phyloP scores from a whole-genome alignment of 163 green algal genomes.

The Trebouxiophyceae sp. region DNA sequence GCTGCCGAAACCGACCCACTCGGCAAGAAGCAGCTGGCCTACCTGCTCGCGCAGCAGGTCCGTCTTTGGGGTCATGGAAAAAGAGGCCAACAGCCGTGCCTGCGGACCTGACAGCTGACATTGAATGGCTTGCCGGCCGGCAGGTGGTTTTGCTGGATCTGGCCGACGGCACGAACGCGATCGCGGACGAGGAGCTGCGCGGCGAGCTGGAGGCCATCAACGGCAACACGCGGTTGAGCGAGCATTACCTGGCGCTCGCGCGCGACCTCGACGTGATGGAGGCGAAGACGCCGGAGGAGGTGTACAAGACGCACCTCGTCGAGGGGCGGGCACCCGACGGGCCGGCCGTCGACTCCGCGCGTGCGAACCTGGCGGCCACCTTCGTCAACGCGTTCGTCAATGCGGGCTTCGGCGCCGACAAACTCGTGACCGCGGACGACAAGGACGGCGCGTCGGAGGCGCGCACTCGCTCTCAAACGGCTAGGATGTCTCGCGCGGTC shows the following conservation, averaged over 20 bases:
- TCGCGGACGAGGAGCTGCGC: slow-evolving; percentile 70
- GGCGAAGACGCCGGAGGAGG: slow-evolving; percentile 86
- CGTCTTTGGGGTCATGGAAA: too few relatives aligned
- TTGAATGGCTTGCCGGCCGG: neutral
- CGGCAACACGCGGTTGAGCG: slow-evolving; percentile 58
- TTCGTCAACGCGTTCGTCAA: slow-evolving; percentile 99
- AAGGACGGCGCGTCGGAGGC: neutral
- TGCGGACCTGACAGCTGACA: too few relatives aligned
- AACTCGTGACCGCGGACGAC: slow-evolving; percentile 42
- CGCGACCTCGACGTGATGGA: slow-evolving; percentile 98
- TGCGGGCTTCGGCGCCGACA: slow-evolving; percentile 86
- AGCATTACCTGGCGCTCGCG: slow-evolving; percentile 84
- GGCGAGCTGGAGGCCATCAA: slow-evolving; percentile 51
- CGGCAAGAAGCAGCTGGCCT: slow-evolving; percentile 85
- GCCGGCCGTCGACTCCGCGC: slow-evolving; percentile 76
- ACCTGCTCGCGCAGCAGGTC: slow-evolving; percentile 78
- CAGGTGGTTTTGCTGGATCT: slow-evolving; percentile 32
- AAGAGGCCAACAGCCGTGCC: too few relatives aligned
- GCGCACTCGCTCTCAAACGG: neutral
- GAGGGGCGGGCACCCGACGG: slow-evolving; percentile 43
- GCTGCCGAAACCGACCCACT: slow-evolving; percentile 44
- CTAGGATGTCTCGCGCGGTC: too few relatives aligned
- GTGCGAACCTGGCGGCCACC: slow-evolving; percentile 87
- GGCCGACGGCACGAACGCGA: slow-evolving; percentile 52
- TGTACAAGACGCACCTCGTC: slow-evolving; percentile 96